Conservation (phyloP, 2,329 filamentous ascomycete genomes). For the Alternaria brassicae region DNA sequence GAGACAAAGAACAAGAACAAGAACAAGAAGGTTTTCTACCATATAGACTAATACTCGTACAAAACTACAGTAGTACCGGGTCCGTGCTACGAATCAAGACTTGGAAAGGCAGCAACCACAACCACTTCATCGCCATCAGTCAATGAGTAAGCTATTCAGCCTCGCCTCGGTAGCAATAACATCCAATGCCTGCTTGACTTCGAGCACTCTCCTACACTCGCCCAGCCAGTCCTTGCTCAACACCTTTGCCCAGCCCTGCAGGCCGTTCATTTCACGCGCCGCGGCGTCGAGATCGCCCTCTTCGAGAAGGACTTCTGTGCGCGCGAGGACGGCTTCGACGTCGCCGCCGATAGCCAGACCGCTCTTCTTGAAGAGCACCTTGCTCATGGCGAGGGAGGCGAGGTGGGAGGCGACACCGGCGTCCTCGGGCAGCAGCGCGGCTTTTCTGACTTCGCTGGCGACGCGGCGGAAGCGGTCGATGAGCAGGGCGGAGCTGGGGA, state of each 20-base stretch:
- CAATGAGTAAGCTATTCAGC: constrained; percentile 84
- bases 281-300: constrained; percentile 92
- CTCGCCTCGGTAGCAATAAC: constrained; percentile 91
- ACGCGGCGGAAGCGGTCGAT: constrained; percentile 97
- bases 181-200: constrained; percentile 95
- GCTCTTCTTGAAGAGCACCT: constrained; percentile 93
- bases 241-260: constrained; percentile 94
- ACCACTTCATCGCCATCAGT: constrained; percentile 62
- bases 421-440: constrained; percentile 87
- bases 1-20: too few relatives aligned
- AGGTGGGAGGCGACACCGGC: constrained; percentile 95
- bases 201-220: constrained; percentile 89
- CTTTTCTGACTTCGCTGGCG: constrained; percentile 90
- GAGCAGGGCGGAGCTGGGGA: constrained; percentile 82
- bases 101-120: too few relatives aligned
- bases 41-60: too few relatives aligned
- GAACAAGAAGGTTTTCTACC: too few relatives aligned
- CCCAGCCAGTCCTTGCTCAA: constrained; percentile 91
- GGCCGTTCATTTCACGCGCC: constrained; percentile 90
- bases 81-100: too few relatives aligned
- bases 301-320: constrained; percentile 89
- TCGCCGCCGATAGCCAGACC: constrained; percentile 79
- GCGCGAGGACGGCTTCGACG: constrained; percentile 89
- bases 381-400: constrained; percentile 86
- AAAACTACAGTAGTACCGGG: too few relatives aligned